These are phyloP conservation scores for Modicella reniformis DNA, from an alignment of 371 early-diverging fungal species.

Conservation along the genomic window DNA sequence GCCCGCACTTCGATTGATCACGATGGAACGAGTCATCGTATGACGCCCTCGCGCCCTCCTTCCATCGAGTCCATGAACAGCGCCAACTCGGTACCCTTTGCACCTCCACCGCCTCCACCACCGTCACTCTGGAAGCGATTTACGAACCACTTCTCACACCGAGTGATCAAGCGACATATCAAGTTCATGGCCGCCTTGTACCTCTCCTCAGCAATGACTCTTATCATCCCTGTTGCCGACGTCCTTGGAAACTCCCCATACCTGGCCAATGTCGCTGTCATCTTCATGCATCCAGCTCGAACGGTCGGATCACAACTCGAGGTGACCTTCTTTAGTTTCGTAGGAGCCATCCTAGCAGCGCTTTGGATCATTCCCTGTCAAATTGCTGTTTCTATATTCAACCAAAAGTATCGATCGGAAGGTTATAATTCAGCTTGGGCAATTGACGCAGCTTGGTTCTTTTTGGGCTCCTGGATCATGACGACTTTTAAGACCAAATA, in stretches of 20 bases:
- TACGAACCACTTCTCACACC: slow-evolving; percentile 55
- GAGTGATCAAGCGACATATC: slow-evolving; percentile 64
- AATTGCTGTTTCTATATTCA: slow-evolving; percentile 52
- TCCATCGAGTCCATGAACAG: slow-evolving; percentile 48
- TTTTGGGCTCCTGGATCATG: slow-evolving; percentile 48
- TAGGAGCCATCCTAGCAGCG: slow-evolving; percentile 56
- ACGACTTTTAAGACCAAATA: slow-evolving; percentile 35
- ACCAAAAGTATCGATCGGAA: slow-evolving; percentile 23
- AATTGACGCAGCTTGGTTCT: slow-evolving; percentile 45
- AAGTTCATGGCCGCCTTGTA: slow-evolving; percentile 65
- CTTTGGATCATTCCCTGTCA: slow-evolving; percentile 57
- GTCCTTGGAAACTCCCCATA: slow-evolving; percentile 58
- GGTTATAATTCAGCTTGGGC: slow-evolving; percentile 44
- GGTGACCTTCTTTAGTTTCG: slow-evolving; percentile 57
- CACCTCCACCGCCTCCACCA: slow-evolving; percentile 37
- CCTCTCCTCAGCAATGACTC: slow-evolving; percentile 56
- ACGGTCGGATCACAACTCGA: slow-evolving; percentile 64
- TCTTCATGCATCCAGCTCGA: slow-evolving; percentile 64
- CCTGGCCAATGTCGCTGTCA: slow-evolving; percentile 56
- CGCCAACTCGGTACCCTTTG: slow-evolving; percentile 46
- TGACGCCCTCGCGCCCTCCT: slow-evolving; percentile 32
- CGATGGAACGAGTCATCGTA: slow-evolving; percentile 20
- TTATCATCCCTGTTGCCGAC: slow-evolving; percentile 53
- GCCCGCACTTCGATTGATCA: slow-evolving; percentile 42
- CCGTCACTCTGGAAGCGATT: slow-evolving; percentile 42